Base-by-base conservation (phyloP, 495 filamentous ascomycete species). In the Parachaetomium inaequale region DNA sequence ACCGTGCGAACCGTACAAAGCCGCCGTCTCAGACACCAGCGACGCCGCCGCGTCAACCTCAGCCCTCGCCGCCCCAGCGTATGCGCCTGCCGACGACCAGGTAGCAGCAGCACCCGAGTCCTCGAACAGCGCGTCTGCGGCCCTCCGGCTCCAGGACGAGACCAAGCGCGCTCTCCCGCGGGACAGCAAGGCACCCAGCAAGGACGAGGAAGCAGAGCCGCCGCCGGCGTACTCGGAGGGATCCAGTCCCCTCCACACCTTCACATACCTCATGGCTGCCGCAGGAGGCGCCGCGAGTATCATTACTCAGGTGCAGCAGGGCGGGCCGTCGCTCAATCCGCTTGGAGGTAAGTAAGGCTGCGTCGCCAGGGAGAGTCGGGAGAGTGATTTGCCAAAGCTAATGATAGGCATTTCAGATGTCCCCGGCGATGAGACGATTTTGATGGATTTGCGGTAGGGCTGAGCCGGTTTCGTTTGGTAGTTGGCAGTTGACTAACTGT, bases 191-290 rank as follows among this genome's bases (percentile, higher is more conserved):
- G 85, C 87, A 21, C 73, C 74, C 26, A 43, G 8, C 63, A 84
- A 82, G 63, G 78, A 89, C 66, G 92, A 96, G 77, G 89, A 96
- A 71, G 82, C 83, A 72, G 92, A 96, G 77, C 94, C 94, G 23
- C 94, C 94, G 63, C 94, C 94, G 51, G 94, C 94, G 42, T 98
- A 98, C 73, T 91, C 90, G 61, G 94, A 98, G 84, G 91, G 92
- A 64, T 87, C 82, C 59, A 96, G 91, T 76, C 95, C 95, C 54
- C 85, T 98, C 74, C 85, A 88, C 50, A 92, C 89, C 49, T 98
- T 98, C 71, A 88, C 90, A 68, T 98, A 96, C 86, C 87, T 95
- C 67, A 98, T 98, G 95, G 92, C 93, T 76, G 88, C 92, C 71
- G 92, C 93, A 75, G 93, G 92, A 82, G 94, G 92, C 76, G 90